A percentile compares a stretch with the other conserved stretches of the same genome.
phyloP scores from a whole-genome alignment of 345 rosid species.

The Salix dunnii region DNA sequence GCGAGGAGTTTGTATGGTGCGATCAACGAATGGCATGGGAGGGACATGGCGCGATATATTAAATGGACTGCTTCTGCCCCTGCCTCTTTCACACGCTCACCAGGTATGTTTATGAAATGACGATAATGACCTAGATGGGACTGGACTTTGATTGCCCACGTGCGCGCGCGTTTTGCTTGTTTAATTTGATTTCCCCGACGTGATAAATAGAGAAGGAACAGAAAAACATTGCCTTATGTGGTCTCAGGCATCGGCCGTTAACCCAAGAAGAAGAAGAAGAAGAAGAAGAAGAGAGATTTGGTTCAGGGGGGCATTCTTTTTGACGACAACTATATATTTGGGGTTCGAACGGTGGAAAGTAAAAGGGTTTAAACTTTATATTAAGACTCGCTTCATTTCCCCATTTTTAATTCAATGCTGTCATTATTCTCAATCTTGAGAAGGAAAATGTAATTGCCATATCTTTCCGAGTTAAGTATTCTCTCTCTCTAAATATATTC shows the following conservation, averaged over 20 bases:
- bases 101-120: conserved; percentile 5
- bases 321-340: not conserved
- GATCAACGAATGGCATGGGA: conserved; percentile 8
- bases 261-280: no score
- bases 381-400: no score
- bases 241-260: no score
- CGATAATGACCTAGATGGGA: conserved; percentile 17
- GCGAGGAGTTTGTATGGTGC: not conserved
- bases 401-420: not conserved
- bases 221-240: not conserved
- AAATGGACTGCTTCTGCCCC: conserved; percentile 23
- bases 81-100: no score
- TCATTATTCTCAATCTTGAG: not conserved
- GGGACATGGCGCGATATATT: conserved; percentile 43
- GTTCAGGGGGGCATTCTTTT: not conserved
- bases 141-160: not conserved
- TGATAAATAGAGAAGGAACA: not conserved
- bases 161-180: not conserved
- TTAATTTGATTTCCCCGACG: not conserved
- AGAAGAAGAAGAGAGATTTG: not conserved
- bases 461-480: not conserved
- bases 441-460: not conserved
- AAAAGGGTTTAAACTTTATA: no score
- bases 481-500: no score
- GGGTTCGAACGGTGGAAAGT: not conserved